Evolutionary conservation across 176 grass and related monocot genomes (phyloP).

Genomic region (Oryza brachyantha): DNA sequence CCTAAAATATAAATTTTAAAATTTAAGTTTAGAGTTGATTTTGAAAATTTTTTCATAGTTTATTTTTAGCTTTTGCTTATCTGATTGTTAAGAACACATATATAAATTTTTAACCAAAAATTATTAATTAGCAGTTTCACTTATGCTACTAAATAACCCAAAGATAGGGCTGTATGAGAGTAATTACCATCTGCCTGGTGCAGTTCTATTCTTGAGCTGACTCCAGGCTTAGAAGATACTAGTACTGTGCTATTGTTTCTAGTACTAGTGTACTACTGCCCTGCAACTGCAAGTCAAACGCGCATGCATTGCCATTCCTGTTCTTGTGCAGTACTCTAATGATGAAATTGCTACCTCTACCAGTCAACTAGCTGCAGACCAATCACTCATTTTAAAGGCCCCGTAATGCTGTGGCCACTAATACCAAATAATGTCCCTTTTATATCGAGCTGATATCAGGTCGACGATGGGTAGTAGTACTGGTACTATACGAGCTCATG

Average conservation of each 20-base stretch:
- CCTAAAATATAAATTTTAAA: no score
- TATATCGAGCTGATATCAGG: background rate
- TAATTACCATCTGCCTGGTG: background rate
- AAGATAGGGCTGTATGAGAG: no score
- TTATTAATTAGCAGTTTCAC: no score
- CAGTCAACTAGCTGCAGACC: conserved; percentile 29
- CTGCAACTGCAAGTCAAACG: conserved; percentile 37
- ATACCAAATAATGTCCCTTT: background rate
- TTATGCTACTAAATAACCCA: no score
- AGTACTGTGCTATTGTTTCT: no score
- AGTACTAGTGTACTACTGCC: no score
- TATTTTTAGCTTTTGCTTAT: no score
- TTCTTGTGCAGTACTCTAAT: conserved; percentile 1
- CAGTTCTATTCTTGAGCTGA: background rate
- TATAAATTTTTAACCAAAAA: no score
- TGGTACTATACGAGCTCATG: background rate
- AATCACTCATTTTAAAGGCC: background rate
- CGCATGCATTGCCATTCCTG: conserved; percentile 14
- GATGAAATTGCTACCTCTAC: conserved; percentile 10
- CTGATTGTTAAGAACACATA: no score
- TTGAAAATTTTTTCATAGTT: no score
- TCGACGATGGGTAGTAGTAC: background rate
- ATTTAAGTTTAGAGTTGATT: no score
- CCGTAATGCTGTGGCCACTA: conserved; percentile 2
- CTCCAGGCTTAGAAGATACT: conserved; percentile 31